Evolutionary conservation across 371 early-diverging fungal genomes (phyloP), one percentile per base, ranked within the genome.

Genomic region (Chytridium lagenaria): DNA sequence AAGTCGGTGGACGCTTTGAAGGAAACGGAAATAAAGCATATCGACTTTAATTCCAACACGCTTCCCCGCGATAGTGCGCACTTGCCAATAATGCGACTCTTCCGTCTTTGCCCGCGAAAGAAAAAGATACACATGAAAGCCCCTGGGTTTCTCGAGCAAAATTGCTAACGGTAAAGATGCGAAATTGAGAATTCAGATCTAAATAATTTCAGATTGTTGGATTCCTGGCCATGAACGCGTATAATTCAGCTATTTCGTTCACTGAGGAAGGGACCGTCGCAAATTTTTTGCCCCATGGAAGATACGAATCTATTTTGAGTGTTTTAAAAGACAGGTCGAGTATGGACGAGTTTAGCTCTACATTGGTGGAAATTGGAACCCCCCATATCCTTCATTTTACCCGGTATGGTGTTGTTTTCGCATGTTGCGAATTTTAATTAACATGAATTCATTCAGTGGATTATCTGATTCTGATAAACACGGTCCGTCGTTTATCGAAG

Each of bases 201-300:
- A 44, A 44, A 44, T 12, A 12, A 7, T 44, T 51, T 10, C 19
- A 78, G 80, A 77, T 81, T 50, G 67, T 81, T 66, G 70, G 89
- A 1, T 91, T 94, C 80, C 83, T 93, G 26, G 88, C 86, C 19
- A 86, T 91, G 83, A 92, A 94, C 78, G 78, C 92, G 36, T 86
- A 92, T 77, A 90, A 90, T 69, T 80, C 91, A 37, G 88, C 90
- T 72, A 70, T 50, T 15, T 36, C 72, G 28, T 72, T 51, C 34
- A 52, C 69, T 33, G 30, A 68, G 31, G 16, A 28, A 7, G 50
- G 52, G 7, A 26, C 70, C 22, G 22, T 31, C 34, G n/a, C 68
- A n/a, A n/a, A n/a, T 28, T 44, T 34, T 0, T 36, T 33, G 30
- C 28, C 70, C 0, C 44, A 59, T 23, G 23, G 38, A 33, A 57